Conservation (phyloP, 768 basidiomycete species). For the Boletales sp. region DNA sequence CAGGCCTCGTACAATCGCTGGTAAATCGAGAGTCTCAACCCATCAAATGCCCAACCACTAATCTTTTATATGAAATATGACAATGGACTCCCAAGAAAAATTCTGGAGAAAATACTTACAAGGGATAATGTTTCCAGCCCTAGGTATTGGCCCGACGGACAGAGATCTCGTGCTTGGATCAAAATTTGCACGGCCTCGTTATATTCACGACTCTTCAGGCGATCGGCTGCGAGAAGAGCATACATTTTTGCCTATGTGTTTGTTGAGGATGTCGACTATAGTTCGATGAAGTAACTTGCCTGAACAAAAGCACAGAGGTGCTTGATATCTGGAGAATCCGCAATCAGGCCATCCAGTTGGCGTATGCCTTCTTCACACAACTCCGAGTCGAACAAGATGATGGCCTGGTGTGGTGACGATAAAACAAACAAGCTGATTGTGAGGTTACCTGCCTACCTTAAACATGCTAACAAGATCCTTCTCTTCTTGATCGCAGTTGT, state of each 20-base stretch:
- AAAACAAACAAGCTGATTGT: background rate
- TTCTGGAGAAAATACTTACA: constrained; percentile 1
- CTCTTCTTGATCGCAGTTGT: constrained; percentile 1
- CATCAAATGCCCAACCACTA: constrained; percentile 16
- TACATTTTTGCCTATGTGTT: constrained; percentile 15
- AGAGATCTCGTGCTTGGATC: constrained; percentile 6
- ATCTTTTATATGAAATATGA: constrained; percentile 1
- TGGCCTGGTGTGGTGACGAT: constrained; percentile 1
- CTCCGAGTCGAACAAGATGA: constrained; percentile 8
- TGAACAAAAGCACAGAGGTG: constrained; percentile 8
- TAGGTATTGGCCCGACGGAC: constrained; percentile 5
- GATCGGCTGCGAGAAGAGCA: constrained; percentile 7
- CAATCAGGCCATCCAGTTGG: background rate
- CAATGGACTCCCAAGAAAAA: background rate
- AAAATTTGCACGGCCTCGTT: background rate
- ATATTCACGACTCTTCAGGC: background rate
- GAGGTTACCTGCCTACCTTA: constrained; percentile 5
- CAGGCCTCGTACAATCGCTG: constrained; percentile 10
- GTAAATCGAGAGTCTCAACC: constrained; percentile 5
- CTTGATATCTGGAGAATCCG: background rate
- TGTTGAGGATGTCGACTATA: background rate
- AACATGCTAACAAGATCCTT: constrained; percentile 5
- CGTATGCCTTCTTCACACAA: background rate
- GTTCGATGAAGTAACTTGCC: constrained; percentile 1
- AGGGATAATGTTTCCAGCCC: constrained; percentile 13